Evolutionary conservation across 2,329 filamentous ascomycete species (phyloP), one percentile per base, ranked within the genome.

Genomic region (Ophiocordyceps polyrhachis-furcata): DNA sequence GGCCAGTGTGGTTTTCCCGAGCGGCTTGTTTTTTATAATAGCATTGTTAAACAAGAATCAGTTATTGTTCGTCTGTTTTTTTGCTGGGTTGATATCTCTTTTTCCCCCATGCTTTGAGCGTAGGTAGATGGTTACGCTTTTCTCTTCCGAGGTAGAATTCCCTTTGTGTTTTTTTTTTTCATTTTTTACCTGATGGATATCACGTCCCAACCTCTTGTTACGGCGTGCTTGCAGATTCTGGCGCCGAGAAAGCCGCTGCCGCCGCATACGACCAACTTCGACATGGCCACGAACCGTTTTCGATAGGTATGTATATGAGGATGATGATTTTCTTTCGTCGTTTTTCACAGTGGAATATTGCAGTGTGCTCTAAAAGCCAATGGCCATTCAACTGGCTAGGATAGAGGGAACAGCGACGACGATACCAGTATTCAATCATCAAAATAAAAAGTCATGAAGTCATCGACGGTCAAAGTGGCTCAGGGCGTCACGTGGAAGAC

Each of bases 1-100:
- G 82, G 74, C 91, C 91, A 98, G 54, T 73, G 74, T 15, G 91
- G 91, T 55, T 87, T 79, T 48, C 91, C 91, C 32, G 88, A 94
- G 53, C 89, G 89, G 62, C 87, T 94, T 53, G 4, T 23, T 23
- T 23, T 23, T 23, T 23, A 23, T 23, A 23, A 23, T 23, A 23
- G 6, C 21, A 28, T 28, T 28, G 9, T 28, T 6, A 7, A 28
- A 9, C 4, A 28, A 28, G 25, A 28, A 11, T 28, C 9, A 28
- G 21, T 23, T n/a, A n/a, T n/a, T n/a, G n/a, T n/a, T n/a, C n/a
- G n/a, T n/a, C n/a, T n/a, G n/a, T n/a, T n/a, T n/a, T n/a, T n/a
- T n/a, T n/a, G n/a, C n/a, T n/a, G n/a, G n/a, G n/a, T n/a, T n/a
- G n/a, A n/a, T n/a, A n/a, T n/a, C n/a, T n/a, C n/a, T n/a, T n/a